Percentiles rank a stretch among this genome's conserved stretches.
Conservation (phyloP, 768 basidiomycete species). For the Porphyrellus cyaneotinctus region DNA sequence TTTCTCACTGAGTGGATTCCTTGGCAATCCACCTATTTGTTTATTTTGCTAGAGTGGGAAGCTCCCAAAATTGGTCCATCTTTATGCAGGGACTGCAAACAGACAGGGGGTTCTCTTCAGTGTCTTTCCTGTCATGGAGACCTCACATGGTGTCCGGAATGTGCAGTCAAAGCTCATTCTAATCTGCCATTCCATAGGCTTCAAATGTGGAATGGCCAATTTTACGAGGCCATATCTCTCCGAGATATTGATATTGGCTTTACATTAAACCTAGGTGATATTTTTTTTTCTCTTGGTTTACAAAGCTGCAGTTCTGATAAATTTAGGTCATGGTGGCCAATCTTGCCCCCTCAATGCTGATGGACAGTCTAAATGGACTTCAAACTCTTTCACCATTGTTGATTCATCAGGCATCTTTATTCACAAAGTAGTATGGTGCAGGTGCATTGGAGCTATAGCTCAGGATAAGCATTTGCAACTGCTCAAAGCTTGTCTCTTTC, state of each 20-base stretch:
- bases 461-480: too few relatives aligned
- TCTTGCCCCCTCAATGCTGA: background rate
- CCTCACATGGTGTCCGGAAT: background rate
- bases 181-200: too few relatives aligned
- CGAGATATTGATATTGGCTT: background rate
- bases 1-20: background rate
- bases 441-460: background rate
- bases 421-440: background rate
- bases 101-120: background rate
- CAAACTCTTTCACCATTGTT: background rate
- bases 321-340: background rate
- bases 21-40: background rate
- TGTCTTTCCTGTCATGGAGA: background rate
- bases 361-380: background rate
- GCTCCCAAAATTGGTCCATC: background rate
- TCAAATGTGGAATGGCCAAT: background rate
- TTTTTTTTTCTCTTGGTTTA: background rate
- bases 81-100: too few relatives aligned
- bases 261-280: background rate
- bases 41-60: background rate
- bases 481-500: conserved; percentile 7
- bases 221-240: background rate
- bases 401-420: background rate
- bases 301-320: background rate
- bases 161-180: background rate